Conservation (phyloP, 148 eudicot genomes). For the Fallopia convolvulus region DNA sequence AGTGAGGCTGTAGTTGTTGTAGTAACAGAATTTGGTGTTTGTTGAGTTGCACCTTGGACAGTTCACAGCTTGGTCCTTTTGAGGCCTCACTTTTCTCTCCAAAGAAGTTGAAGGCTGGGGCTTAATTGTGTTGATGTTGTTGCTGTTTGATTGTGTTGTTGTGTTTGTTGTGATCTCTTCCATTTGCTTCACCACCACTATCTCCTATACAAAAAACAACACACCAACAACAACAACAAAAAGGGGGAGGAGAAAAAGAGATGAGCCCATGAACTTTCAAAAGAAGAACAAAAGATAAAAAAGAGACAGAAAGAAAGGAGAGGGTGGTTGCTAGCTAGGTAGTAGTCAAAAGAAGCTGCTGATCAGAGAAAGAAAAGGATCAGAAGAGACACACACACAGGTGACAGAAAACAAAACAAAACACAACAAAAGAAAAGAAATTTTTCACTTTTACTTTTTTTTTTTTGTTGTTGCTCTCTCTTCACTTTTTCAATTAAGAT, state of each 20-base stretch:
- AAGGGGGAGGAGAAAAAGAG: slow-evolving; percentile 10
- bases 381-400: slow-evolving; percentile 5
- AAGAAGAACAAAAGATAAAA: background rate
- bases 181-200: slow-evolving; percentile 68
- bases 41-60: slow-evolving; percentile 74
- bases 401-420: slow-evolving; percentile 12
- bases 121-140: slow-evolving; percentile 5
- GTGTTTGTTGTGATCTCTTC: slow-evolving; percentile 48
- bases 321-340: background rate
- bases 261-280: slow-evolving; percentile 4
- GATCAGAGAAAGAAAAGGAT: slow-evolving; percentile 3
- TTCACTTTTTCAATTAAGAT: background rate
- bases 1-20: slow-evolving; percentile 84
- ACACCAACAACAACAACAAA: slow-evolving; percentile 9
- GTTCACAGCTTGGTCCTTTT: slow-evolving; percentile 44
- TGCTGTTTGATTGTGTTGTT: slow-evolving; percentile 9
- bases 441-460: background rate
- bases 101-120: slow-evolving; percentile 12
- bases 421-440: background rate
- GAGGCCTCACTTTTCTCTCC: slow-evolving; percentile 35
- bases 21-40: slow-evolving; percentile 77
- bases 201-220: slow-evolving; percentile 37
- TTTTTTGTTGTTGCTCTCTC: background rate
- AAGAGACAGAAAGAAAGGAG: background rate
- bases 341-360: background rate